phyloP scores from a whole-genome alignment of 2,329 filamentous ascomycete species.

The Trichoderma arundinaceum region DNA sequence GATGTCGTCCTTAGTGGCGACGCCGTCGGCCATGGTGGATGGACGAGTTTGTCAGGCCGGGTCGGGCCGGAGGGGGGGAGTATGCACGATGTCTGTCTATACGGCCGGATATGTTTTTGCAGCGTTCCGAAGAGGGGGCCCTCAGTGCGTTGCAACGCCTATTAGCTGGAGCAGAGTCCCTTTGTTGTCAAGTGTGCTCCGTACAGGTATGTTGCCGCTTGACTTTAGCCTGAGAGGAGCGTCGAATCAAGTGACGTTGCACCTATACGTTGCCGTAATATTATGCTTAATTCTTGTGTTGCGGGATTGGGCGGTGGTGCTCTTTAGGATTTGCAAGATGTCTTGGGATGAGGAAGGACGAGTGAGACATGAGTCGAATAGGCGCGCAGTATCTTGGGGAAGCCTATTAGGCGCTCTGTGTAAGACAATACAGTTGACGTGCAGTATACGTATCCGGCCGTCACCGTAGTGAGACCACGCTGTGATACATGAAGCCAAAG shows the following conservation, averaged over 20 bases:
- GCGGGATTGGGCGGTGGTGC: neutral
- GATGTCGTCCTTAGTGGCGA: conserved; percentile 5
- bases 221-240: neutral
- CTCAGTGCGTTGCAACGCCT: neutral
- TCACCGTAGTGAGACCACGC: too few relatives aligned
- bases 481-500: neutral
- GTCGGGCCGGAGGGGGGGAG: neutral
- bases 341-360: neutral
- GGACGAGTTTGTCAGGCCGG: conserved; percentile 4
- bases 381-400: neutral
- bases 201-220: too few relatives aligned
- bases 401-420: neutral
- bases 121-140: neutral
- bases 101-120: neutral
- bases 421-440: neutral
- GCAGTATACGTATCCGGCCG: neutral
- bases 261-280: neutral
- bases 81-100: neutral
- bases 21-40: conserved; percentile 6
- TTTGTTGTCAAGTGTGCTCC: too few relatives aligned
- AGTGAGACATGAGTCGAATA: neutral
- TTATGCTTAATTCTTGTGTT: conserved; percentile 12
- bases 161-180: neutral
- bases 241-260: neutral
- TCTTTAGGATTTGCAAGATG: neutral